A percentile compares a stretch with the other conserved stretches of the same genome.
Evolutionary conservation across 2,329 filamentous ascomycete genomes (phyloP).

Genomic region (Xylariaceae sp.): DNA sequence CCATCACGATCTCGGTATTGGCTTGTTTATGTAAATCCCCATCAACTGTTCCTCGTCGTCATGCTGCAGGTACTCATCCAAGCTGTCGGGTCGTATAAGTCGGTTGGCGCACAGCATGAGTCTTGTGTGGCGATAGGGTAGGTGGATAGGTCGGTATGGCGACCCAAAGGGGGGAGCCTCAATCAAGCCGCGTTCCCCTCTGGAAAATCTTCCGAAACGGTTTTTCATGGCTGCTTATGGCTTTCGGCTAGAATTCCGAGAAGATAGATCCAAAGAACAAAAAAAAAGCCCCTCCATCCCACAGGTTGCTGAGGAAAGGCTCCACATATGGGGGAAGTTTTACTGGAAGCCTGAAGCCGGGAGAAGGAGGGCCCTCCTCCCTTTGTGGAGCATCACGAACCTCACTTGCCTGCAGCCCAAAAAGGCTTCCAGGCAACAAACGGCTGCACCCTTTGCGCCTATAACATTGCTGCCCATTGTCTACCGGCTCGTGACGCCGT

Average conservation of each 20-base stretch:
- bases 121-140: slow-evolving; percentile 15
- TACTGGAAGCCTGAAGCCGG: too few species aligned
- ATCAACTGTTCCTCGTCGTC: slow-evolving; percentile 2
- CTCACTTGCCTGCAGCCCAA: slow-evolving; percentile 2
- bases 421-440: background rate
- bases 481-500: background rate
- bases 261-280: slow-evolving; percentile 19
- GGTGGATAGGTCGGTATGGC: slow-evolving; percentile 11
- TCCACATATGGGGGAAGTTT: slow-evolving; percentile 19
- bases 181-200: slow-evolving; percentile 20
- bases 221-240: slow-evolving; percentile 30
- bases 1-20: background rate
- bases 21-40: background rate
- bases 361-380: too few species aligned
- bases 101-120: slow-evolving; percentile 29
- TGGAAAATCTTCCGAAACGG: slow-evolving; percentile 23
- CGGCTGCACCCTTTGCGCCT: too few species aligned
- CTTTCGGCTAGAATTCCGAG: slow-evolving; percentile 28
- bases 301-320: slow-evolving; percentile 7
- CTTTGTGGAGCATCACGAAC: slow-evolving; percentile 16
- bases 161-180: slow-evolving; percentile 24
- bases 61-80: slow-evolving; percentile 24
- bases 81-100: slow-evolving; percentile 24
- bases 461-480: background rate
- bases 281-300: slow-evolving; percentile 5